Evolutionary conservation across 2,329 filamentous ascomycete species (phyloP).

Genomic region (Xylariaceae sp.): DNA sequence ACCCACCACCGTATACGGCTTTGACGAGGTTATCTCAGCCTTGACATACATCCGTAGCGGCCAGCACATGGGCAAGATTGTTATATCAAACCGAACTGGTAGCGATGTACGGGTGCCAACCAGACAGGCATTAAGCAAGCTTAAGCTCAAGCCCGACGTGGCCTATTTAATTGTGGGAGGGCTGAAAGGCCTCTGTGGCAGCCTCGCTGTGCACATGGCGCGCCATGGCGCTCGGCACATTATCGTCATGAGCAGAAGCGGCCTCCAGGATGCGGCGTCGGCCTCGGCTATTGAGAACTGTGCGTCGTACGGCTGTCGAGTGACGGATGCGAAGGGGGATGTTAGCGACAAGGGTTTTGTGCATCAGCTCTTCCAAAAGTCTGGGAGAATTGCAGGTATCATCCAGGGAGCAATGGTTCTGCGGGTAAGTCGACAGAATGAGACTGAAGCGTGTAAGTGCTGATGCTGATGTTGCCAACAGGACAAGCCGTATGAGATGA

Average conservation of each 20-base stretch:
- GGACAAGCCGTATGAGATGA: slow-evolving; percentile 35
- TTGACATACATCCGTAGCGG: slow-evolving; percentile 43
- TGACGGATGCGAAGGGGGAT: slow-evolving; percentile 26
- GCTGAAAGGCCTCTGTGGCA: slow-evolving; percentile 44
- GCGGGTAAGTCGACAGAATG: background rate
- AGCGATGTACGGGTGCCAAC: slow-evolving; percentile 34
- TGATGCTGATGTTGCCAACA: background rate
- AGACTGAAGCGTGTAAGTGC: background rate
- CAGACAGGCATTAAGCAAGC: slow-evolving; percentile 19
- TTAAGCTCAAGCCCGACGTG: slow-evolving; percentile 31
- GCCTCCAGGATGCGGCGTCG: slow-evolving; percentile 38
- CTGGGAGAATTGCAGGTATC: slow-evolving; percentile 28
- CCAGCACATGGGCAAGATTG: slow-evolving; percentile 48
- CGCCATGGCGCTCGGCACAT: slow-evolving; percentile 43
- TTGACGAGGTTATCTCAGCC: slow-evolving; percentile 38
- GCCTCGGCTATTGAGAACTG: slow-evolving; percentile 28
- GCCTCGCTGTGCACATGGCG: slow-evolving; percentile 42
- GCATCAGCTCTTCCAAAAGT: slow-evolving; percentile 7
- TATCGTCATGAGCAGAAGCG: slow-evolving; percentile 39
- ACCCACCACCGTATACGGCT: slow-evolving; percentile 38
- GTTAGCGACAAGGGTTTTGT: slow-evolving; percentile 26
- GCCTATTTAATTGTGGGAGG: slow-evolving; percentile 48
- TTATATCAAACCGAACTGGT: slow-evolving; percentile 34
- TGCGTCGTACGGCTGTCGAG: slow-evolving; percentile 24
- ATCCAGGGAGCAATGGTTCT: slow-evolving; percentile 44